These are phyloP conservation scores for Pinus taeda DNA, from an alignment of 75 land plant genomes.

Conservation along the genomic window DNA sequence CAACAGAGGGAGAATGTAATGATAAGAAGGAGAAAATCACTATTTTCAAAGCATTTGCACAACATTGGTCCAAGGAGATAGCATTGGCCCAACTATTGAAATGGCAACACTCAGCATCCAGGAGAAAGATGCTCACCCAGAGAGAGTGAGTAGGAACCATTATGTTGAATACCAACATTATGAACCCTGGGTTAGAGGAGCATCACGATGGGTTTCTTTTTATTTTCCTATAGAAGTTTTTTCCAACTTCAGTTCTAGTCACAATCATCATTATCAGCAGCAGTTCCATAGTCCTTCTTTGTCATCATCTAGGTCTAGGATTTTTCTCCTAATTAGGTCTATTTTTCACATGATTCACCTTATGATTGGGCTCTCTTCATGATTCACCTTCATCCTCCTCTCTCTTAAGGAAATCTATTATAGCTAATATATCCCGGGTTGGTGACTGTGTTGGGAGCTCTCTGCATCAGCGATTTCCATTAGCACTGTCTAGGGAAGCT, in stretches of 20 bases:
- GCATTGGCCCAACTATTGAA: neutral
- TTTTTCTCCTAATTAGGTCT: too few relatives aligned
- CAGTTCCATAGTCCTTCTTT: neutral
- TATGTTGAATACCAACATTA: too few relatives aligned
- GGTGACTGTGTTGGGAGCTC: too few relatives aligned
- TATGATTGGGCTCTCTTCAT: too few relatives aligned
- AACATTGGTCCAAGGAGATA: neutral
- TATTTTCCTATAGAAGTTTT: neutral
- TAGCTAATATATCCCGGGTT: too few relatives aligned
- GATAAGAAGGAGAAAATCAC: slow-evolving; percentile 80
- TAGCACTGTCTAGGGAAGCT: too few relatives aligned
- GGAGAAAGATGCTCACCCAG: neutral
- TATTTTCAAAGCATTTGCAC: slow-evolving; percentile 31
- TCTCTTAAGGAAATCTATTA: too few relatives aligned
- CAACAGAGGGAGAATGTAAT: slow-evolving; percentile 39
- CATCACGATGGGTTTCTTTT: neutral
- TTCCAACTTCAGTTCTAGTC: neutral
- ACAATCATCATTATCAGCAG: slow-evolving; percentile 1
- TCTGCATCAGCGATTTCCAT: too few relatives aligned
- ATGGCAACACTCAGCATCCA: slow-evolving; percentile 2
- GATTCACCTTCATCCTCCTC: too few relatives aligned
- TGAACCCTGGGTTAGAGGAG: too few relatives aligned
- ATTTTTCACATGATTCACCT: too few relatives aligned
- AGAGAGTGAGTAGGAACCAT: neutral
- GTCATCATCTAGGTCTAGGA: too few relatives aligned